Base-by-base conservation (phyloP, 2,329 filamentous ascomycete species). In the Calonectria pseudoturangicola region DNA sequence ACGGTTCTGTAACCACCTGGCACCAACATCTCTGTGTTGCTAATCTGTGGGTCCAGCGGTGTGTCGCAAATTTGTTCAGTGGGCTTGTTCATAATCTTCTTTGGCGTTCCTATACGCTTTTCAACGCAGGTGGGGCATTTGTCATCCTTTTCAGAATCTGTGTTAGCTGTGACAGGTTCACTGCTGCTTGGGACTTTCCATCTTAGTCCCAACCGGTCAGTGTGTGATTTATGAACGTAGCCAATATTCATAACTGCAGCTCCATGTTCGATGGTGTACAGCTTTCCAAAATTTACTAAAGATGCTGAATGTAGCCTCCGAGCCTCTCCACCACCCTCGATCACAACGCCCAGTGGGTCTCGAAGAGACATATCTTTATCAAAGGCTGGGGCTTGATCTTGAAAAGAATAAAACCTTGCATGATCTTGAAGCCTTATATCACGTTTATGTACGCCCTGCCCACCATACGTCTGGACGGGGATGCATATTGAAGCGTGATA, bases 401-500 rank as follows among this genome's bases (percentile, higher is more conserved):
- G n/a, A 25, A 48, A 48, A 10, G 8, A n/a, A 12, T 48, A 48
- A 18, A 48, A 2, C 25, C 18, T 48, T 12, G 45, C 45, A 12
- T 48, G 45, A n/a, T 48, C 45, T 48, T 48, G 45, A 48, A 48
- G 5, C 45, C n/a, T 48, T 21, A 48, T 48, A 25, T 48, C 45
- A 25, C 21, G 45, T 48, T 48, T 48, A 7, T 48, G 45, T 25
- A 48, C 21, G 16, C 45, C 45, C 10, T 48, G 3, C 10, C 45
- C 45, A 48, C 18, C 18, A 48, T 48, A 48, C n/a, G 45, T 48
- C n/a, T 48, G 45, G 45, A 48, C n/a, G n/a, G 45, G 45, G 21
- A 48, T 48, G 21, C 45, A 48, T 48, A 48, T 9, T 10, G n/a
- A 25, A 25, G 45, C 45, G 7, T n/a, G 45, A 12, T 48, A 25